Evolutionary conservation across 129 eudicot genomes (phyloP).

Genomic region (Calendula officinalis): DNA sequence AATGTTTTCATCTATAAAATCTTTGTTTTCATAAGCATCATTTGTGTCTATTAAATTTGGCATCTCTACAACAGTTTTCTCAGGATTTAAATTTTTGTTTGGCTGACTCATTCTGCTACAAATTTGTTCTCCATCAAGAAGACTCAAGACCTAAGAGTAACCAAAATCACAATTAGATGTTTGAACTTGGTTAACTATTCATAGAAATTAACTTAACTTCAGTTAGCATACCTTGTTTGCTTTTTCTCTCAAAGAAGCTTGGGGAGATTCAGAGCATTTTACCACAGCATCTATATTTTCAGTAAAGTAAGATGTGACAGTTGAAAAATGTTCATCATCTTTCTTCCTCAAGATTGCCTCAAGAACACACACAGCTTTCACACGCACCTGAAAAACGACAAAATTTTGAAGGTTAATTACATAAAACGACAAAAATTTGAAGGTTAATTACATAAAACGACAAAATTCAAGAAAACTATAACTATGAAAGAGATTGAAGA

Average conservation of each 20-base stretch:
- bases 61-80: constrained; percentile 49
- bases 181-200: neutral
- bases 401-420: neutral
- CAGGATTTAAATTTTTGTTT: constrained; percentile 40
- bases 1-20: constrained; percentile 33
- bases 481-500: neutral
- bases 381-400: constrained; percentile 57
- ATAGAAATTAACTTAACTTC: neutral
- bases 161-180: neutral
- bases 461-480: constrained; percentile 8
- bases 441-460: neutral
- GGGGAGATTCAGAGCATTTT: constrained; percentile 93
- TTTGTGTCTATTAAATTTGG: constrained; percentile 89
- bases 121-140: constrained; percentile 54
- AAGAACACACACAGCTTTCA: constrained; percentile 92
- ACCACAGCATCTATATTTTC: constrained; percentile 62
- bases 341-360: constrained; percentile 91
- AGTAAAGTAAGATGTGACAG: constrained; percentile 59
- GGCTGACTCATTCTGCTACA: constrained; percentile 40
- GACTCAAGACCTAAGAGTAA: constrained; percentile 60
- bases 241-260: constrained; percentile 92
- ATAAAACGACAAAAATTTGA: neutral
- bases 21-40: constrained; percentile 45
- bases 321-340: constrained; percentile 39
- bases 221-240: constrained; percentile 57